phyloP scores from a whole-genome alignment of 2,329 filamentous ascomycete genomes.

The Colletotrichum chlorophyti region DNA sequence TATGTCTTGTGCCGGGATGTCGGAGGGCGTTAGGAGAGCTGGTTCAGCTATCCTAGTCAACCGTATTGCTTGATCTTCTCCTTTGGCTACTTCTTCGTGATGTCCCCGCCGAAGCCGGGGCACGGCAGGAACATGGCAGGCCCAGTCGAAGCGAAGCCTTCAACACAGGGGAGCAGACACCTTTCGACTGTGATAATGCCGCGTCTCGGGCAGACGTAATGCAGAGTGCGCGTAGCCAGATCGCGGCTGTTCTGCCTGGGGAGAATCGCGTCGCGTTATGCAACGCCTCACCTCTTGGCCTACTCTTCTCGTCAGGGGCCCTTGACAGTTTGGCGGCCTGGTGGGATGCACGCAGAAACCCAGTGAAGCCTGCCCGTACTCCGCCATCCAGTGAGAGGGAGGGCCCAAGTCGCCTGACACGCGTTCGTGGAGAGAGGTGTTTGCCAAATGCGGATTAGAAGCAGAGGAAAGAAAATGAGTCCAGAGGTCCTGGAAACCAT shows the following conservation, averaged over 20 bases:
- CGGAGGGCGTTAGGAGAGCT: no score
- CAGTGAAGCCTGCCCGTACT: conserved; percentile 2
- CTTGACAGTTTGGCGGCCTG: background rate
- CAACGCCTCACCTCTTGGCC: background rate
- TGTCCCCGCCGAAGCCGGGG: no score
- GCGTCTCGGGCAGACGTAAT: no score
- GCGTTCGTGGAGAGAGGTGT: background rate
- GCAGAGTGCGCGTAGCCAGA: background rate
- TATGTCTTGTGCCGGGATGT: no score
- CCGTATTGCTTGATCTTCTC: no score
- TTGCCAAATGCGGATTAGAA: conserved; percentile 13
- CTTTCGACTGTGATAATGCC: no score
- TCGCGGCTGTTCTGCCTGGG: background rate
- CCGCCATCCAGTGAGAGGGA: background rate
- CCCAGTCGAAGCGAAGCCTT: no score
- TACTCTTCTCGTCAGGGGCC: background rate
- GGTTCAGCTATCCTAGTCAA: no score
- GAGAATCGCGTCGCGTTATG: background rate
- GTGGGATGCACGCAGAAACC: background rate
- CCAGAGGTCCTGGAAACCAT: conserved; percentile 7
- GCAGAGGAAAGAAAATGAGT: conserved; percentile 7
- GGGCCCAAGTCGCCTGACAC: background rate
- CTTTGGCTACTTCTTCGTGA: no score
- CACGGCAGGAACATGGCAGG: no score
- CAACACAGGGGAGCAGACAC: no score